Evolutionary conservation across 495 filamentous ascomycete genomes (phyloP), one percentile per base, ranked within the genome.

Genomic region (Aspergillus kassunensis): DNA sequence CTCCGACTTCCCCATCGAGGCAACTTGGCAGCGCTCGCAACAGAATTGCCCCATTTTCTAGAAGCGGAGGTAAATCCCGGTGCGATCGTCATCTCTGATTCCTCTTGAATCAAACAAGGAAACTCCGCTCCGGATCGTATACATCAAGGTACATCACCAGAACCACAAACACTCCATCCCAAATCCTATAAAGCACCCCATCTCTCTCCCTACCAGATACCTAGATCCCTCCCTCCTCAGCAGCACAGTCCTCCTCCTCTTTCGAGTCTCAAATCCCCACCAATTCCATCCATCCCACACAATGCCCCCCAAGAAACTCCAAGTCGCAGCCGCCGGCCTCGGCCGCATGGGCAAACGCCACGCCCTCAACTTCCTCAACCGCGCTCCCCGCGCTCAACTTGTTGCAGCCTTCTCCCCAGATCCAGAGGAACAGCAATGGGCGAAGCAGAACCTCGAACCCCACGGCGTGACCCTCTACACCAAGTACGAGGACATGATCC

Each of bases 341-440:
- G 79, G 79, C 49, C 77, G 79, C 41, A 81, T 81, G 79, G 79
- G 79, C 54, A 77, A 79, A 54, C 70, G 78, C 44, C 79, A 81
- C 58, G 79, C 78, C 23, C 56, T 77, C 3, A 76, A 79, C 58
- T 75, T 81, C 59, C 62, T 80, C 7, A 58, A 80, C 41, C 70
- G 73, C 30, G 75, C 72, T 20, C 76, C 78, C n/a, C 75, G 75
- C 19, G 75, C 77, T 9, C 58, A 79, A 24, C 64, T 83, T 6
- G 78, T 80, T 2, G 79, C 79, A 29, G 76, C 70, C 23, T 74
- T 68, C 51, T 74, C 72, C 1, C 76, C 78, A 0, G 77, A 79
- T 27, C 68, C 67, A 18, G 58, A 50, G 3, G 80, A 82, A 53
- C 54, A 76, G 10, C 65, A 69, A 60, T 83, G 79, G 79, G 79